A percentile compares a stretch with the other conserved stretches of the same genome.
phyloP scores from a whole-genome alignment of 2,329 filamentous ascomycete species.

The Diaporthe aspalathi region DNA sequence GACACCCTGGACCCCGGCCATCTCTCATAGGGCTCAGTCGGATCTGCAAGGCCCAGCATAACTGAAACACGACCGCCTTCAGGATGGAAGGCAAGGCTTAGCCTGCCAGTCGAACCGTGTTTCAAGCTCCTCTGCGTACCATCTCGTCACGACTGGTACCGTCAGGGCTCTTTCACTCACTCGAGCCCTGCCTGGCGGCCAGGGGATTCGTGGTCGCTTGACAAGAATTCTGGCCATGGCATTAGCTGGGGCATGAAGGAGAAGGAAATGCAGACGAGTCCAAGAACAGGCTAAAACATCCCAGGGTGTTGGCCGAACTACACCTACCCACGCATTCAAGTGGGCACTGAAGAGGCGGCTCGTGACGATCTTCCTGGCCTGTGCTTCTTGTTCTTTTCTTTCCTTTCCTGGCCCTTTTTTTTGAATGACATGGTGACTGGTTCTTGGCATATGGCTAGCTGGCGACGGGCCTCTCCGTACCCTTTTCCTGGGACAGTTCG shows the following conservation, averaged over 20 bases:
- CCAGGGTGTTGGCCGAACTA: constrained; percentile 5
- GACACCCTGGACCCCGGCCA: constrained; percentile 7
- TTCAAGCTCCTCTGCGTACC: constrained; percentile 25
- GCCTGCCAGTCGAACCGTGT: constrained; percentile 22
- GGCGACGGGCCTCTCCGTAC: not conserved
- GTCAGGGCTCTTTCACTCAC: constrained; percentile 20
- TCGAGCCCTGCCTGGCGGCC: constrained; percentile 24
- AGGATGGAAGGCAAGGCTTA: constrained; percentile 21
- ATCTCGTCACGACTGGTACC: constrained; percentile 19
- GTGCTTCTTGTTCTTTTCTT: not conserved
- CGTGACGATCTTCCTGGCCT: constrained; percentile 20
- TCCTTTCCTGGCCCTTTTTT: not conserved
- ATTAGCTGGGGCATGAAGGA: not conserved
- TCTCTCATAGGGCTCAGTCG: constrained; percentile 9
- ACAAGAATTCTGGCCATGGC: not conserved
- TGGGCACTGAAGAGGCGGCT: constrained; percentile 13
- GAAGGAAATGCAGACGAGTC: not conserved
- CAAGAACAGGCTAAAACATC: constrained; percentile 33
- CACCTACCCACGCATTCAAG: not conserved
- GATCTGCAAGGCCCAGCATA: constrained; percentile 23
- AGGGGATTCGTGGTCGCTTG: constrained; percentile 6
- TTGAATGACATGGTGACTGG: not conserved
- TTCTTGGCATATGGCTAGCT: constrained; percentile 5
- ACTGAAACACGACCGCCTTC: constrained; percentile 33
- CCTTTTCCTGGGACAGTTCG: not conserved